Conservation (phyloP, 805 yeast species). For the Wickerhamia fluorescens region DNA sequence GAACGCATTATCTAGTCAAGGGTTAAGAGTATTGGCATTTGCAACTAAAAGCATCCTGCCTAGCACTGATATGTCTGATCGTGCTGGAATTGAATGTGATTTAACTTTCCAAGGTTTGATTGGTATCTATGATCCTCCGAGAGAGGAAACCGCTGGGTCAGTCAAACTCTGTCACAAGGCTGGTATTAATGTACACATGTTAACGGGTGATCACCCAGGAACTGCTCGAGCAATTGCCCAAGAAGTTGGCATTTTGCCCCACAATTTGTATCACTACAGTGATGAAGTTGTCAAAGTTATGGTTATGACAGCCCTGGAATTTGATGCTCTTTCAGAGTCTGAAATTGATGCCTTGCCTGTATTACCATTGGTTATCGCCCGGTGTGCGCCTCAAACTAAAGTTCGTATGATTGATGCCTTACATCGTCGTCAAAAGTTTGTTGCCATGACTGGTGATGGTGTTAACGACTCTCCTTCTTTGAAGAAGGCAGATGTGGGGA, state of each 20-base stretch:
- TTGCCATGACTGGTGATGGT: slow-evolving; percentile 53
- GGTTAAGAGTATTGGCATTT: slow-evolving; percentile 55
- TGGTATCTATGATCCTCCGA: slow-evolving; percentile 78
- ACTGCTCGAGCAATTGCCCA: slow-evolving; percentile 76
- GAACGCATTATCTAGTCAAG: slow-evolving; percentile 54
- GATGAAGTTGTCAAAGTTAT: slow-evolving; percentile 46
- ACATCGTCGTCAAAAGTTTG: slow-evolving; percentile 30
- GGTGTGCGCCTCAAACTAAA: slow-evolving; percentile 37
- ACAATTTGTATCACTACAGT: slow-evolving; percentile 47
- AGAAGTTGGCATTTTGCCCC: slow-evolving; percentile 68
- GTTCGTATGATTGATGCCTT: slow-evolving; percentile 37
- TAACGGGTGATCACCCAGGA: slow-evolving; percentile 76
- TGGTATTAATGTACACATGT: slow-evolving; percentile 74
- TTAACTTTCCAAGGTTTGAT: slow-evolving; percentile 59
- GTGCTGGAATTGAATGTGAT: slow-evolving; percentile 41
- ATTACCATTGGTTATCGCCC: slow-evolving; percentile 33
- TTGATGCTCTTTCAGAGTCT: slow-evolving; percentile 24
- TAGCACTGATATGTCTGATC: slow-evolving; percentile 12
- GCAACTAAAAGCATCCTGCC: slow-evolving; percentile 36
- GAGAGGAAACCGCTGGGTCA: slow-evolving; percentile 58
- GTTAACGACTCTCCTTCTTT: slow-evolving; percentile 76
- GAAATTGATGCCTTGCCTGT: slow-evolving; percentile 31
- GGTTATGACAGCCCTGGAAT: slow-evolving; percentile 33
- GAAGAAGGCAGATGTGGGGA: slow-evolving; percentile 74
- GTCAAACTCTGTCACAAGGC: slow-evolving; percentile 65